Percentiles rank a stretch among this genome's conserved stretches.
phyloP scores from a whole-genome alignment of 2,329 filamentous ascomycete species.

The Ophiobolus disseminans region DNA sequence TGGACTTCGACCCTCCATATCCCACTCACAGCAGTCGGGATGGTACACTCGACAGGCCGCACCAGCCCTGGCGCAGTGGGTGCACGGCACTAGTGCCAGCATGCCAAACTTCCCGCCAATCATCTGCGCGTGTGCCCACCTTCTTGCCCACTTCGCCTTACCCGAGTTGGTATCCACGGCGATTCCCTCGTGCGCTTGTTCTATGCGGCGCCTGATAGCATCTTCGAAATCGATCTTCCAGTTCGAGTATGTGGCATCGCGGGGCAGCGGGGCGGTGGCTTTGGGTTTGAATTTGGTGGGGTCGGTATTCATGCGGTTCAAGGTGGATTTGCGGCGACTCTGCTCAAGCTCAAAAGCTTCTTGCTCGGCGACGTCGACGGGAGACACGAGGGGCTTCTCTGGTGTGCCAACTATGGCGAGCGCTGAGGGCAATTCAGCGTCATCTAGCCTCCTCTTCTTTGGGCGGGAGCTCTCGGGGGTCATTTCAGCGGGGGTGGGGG shows the following conservation, averaged over 20 bases:
- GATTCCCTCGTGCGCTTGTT: no score
- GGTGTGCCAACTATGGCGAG: no score
- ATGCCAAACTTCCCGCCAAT: not conserved
- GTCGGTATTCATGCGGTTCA: not conserved
- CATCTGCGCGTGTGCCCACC: not conserved
- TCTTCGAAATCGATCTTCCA: no score
- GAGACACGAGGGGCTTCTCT: no score
- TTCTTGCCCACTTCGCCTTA: not conserved
- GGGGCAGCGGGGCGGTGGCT: no score
- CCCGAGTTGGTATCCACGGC: not conserved
- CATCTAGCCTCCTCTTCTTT: not conserved
- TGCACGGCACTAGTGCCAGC: not conserved
- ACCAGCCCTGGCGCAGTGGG: not conserved
- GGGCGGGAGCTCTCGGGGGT: not conserved
- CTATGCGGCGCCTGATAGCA: no score
- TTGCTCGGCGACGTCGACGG: not conserved
- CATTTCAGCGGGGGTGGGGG: not conserved
- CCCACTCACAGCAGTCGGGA: constrained; percentile 4
- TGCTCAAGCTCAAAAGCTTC: not conserved
- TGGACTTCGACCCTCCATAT: not conserved
- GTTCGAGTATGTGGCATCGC: no score
- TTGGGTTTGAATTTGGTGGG: no score
- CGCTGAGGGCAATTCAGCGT: no score
- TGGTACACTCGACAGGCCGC: constrained; percentile 4
- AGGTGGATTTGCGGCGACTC: not conserved